These are phyloP conservation scores for Zymoseptoria ardabiliae DNA, from an alignment of 2,329 filamentous ascomycete species.

Conservation along the genomic window DNA sequence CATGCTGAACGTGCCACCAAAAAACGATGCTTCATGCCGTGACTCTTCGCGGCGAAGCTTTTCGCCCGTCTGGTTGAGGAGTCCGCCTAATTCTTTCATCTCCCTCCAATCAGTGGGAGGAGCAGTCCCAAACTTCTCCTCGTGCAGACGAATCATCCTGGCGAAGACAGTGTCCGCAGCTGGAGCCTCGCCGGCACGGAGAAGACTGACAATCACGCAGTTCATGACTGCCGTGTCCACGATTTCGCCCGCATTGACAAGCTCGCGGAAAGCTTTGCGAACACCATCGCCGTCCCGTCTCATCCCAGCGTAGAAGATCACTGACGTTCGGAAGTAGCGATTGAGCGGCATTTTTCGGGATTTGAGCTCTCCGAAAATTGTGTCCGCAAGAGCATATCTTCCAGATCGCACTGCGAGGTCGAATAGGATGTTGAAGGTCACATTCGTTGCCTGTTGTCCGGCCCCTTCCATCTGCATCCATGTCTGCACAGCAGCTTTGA, in stretches of 20 bases:
- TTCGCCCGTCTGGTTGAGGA: conserved; percentile 41
- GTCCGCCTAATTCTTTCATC: conserved; percentile 37
- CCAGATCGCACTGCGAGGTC: conserved; percentile 79
- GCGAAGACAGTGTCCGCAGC: conserved; percentile 75
- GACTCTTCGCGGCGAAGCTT: conserved; percentile 43
- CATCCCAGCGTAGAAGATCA: conserved; percentile 79
- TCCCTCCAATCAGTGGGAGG: conserved; percentile 37
- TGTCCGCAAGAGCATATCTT: conserved; percentile 76
- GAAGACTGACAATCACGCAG: conserved; percentile 70
- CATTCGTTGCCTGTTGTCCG: conserved; percentile 56
- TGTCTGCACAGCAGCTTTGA: conserved; percentile 63
- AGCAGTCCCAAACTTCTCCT: conserved; percentile 27
- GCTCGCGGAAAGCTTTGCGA: conserved; percentile 68
- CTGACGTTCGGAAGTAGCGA: conserved; percentile 71
- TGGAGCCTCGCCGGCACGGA: conserved; percentile 66
- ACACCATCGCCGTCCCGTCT: conserved; percentile 66
- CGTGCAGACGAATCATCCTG: conserved; percentile 66
- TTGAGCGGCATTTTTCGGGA: conserved; percentile 60
- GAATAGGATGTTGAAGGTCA: conserved; percentile 93
- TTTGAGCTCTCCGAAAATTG: conserved; percentile 75
- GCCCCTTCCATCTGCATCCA: conserved; percentile 89
- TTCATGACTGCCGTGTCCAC: conserved; percentile 85
- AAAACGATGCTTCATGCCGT: conserved; percentile 39
- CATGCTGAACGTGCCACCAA: conserved; percentile 19
- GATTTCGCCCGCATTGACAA: conserved; percentile 78